Evolutionary conservation across 2,329 filamentous ascomycete species (phyloP), one percentile per base, ranked within the genome.

Genomic region (Curvularia sp.): DNA sequence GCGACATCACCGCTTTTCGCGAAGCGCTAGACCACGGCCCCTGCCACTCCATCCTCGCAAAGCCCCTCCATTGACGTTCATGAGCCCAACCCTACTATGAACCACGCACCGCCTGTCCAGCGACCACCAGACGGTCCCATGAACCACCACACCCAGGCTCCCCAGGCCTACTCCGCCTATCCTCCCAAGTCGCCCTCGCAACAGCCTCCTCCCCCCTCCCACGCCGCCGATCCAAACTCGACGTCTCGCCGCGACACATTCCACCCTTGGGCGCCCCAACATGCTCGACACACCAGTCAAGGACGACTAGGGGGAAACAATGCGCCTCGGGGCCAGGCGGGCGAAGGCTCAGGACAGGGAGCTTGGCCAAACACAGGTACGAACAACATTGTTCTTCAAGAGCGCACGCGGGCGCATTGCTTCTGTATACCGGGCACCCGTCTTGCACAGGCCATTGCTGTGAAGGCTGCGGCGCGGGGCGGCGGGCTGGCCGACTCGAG

Each of bases 221-320:
- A 79, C 69, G 68, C 77, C 30, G 58, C 65, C 55, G 81, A 83
- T 63, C 79, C 81, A 22, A 82, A 83, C 61, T 76, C 79, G 5
- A 76, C 81, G 55, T 71, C 77, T 49, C 78, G 75, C 57, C 78
- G 79, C 72, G 81, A 83, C 64, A 79, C 81, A 10, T 83, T 83
- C 67, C 68, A 81, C 39, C 77, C 79, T 5, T 68, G 72, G 13
- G 50, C 62, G 20, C 63, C 76, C 38, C 71, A 77, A 41, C 75
- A 77, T 60, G 66, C 35, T 48, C 75, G 80, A 53, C 72, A 74
- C 66, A 76, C 70, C 55, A 81, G 80, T 66, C 76, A 80, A 61
- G 79, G 77, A 43, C 53, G 69, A 49, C 66, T 68, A 52, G 71
- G 64, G 30, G 66, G 75, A 61, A 74, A 76, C 54, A 68, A 65